Evolutionary conservation across 768 basidiomycete genomes (phyloP).

Genomic region (Naganishia onofrii): DNA sequence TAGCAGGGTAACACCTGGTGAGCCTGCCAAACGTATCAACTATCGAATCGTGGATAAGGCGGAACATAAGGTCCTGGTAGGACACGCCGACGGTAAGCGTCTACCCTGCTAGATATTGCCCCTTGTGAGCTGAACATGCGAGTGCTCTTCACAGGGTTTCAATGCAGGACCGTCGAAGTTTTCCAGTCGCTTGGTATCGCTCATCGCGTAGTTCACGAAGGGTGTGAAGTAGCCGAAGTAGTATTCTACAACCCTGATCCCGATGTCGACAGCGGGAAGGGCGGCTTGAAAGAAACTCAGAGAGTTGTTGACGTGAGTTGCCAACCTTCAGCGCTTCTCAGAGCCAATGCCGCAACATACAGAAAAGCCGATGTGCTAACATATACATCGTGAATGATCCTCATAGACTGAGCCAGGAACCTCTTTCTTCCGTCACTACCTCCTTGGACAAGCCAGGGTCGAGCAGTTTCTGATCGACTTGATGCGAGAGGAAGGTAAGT

Average conservation of each 20-base stretch:
- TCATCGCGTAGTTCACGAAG: slow-evolving; percentile 23
- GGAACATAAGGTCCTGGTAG: slow-evolving; percentile 16
- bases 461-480: slow-evolving; percentile 25
- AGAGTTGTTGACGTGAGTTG: slow-evolving; percentile 19
- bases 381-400: background rate
- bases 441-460: slow-evolving; percentile 25
- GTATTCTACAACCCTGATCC: slow-evolving; percentile 32
- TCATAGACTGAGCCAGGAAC: slow-evolving; percentile 23
- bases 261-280: slow-evolving; percentile 4
- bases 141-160: slow-evolving; percentile 9
- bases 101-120: background rate
- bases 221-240: slow-evolving; percentile 27
- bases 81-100: slow-evolving; percentile 27
- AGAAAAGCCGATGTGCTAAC: background rate
- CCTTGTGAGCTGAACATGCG: background rate
- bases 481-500: slow-evolving; percentile 18
- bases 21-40: slow-evolving; percentile 6
- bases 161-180: slow-evolving; percentile 29
- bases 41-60: slow-evolving; percentile 33
- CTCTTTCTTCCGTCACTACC: slow-evolving; percentile 21
- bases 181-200: slow-evolving; percentile 29
- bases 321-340: too few species aligned
- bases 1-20: background rate
- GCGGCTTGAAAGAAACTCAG: slow-evolving; percentile 22
- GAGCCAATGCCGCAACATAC: background rate